These are phyloP conservation scores for Talaromyces piceae DNA, from an alignment of 2,329 filamentous ascomycete genomes.

Conservation along the genomic window DNA sequence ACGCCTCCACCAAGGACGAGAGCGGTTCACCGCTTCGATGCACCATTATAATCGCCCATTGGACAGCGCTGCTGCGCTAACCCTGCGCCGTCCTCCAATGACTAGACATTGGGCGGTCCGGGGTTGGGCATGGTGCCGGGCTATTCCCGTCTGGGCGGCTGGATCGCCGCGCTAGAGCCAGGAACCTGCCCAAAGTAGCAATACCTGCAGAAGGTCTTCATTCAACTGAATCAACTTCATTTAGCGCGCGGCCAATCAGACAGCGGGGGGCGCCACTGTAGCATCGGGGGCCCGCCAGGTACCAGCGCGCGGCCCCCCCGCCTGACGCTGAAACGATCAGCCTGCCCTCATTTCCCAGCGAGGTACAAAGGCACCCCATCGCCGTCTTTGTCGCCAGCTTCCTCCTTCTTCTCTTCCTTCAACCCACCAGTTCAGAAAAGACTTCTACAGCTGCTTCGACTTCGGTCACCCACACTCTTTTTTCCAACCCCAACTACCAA, in stretches of 20 bases:
- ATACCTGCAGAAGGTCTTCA: neutral
- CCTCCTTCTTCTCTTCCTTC: neutral
- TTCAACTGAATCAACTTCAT: too few relatives aligned
- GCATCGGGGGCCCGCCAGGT: neutral
- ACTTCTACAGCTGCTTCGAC: slow-evolving; percentile 27
- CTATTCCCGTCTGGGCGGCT: neutral
- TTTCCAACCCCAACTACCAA: slow-evolving; percentile 30
- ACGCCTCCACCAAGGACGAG: too few relatives aligned
- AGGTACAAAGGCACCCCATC: slow-evolving; percentile 28
- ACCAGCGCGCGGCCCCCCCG: neutral
- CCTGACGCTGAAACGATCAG: slow-evolving; percentile 5
- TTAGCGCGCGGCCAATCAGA: too few relatives aligned
- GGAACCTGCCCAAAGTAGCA: neutral
- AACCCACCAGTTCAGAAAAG: slow-evolving; percentile 4
- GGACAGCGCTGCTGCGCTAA: neutral
- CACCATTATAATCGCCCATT: neutral
- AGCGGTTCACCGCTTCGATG: neutral
- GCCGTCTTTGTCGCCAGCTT: slow-evolving; percentile 14
- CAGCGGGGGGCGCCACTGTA: neutral
- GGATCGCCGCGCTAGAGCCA: neutral
- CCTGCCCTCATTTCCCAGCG: slow-evolving; percentile 12
- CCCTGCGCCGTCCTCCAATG: neutral
- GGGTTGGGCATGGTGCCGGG: neutral
- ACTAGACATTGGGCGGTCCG: neutral
- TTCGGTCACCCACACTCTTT: slow-evolving; percentile 40